Base-by-base conservation (phyloP, 192 early-diverging fungal species). In the Entrophospora sp. region DNA sequence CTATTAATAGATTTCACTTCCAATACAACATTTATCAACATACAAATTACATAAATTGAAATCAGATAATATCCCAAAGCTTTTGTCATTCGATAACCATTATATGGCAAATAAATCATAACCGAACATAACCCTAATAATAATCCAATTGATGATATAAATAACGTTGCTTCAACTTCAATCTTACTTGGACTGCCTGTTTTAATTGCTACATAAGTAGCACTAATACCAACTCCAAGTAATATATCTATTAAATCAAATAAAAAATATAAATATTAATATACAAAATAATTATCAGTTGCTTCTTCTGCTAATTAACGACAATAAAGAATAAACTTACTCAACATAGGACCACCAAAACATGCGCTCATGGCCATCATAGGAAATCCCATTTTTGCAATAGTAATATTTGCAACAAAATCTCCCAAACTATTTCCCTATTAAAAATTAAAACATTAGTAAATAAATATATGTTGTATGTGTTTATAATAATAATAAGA, bases 291-390 rank as follows among this genome's bases (percentile, higher is more conserved):
- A n/a, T n/a, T n/a, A n/a, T n/a, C n/a, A n/a, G n/a, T n/a, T n/a
- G n/a, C n/a, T n/a, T n/a, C n/a, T n/a, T n/a, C n/a, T n/a, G n/a
- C n/a, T n/a, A n/a, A n/a, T n/a, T n/a, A n/a, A n/a, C n/a, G n/a
- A n/a, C n/a, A 55, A 49, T 20, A 43, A 20, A 38, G 25, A 55
- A 16, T 38, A 34, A 13, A 64, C 66, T 70, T 80, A 88, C 85
- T 95, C 30, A 98, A 72, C 83, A 98, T 87, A 16, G 96, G 96
- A 13, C 88, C 82, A 27, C 93, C 94, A 76, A 91, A 96, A 57
- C 94, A 96, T 0, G 96, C 96, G 24, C 89, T 89, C 42, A 98
- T 83, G 1, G 94, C 96, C 94, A 98, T 98, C 60, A 87, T 81
- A 18, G 94, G 92, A 67, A 82, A 94, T 2, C 94, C 94, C 88